Evolutionary conservation across 371 early-diverging fungal genomes (phyloP), one percentile per base, ranked within the genome.

Genomic region (Mucor plumbeus): DNA sequence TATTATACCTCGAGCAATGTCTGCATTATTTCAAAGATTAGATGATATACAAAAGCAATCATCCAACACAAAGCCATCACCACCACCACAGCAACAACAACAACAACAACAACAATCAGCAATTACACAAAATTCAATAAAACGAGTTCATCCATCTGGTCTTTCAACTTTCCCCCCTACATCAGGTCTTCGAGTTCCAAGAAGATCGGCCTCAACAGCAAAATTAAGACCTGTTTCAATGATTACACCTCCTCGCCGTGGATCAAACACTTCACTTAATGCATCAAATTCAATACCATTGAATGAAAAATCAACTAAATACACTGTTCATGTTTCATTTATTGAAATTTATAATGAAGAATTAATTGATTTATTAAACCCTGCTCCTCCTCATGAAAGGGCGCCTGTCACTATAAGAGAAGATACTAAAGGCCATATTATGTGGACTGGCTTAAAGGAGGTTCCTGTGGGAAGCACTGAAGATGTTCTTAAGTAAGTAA

Each of bases 271-370:
- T 11, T 43, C 58, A 10, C 15, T 43, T 15, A 4, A 48, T 5
- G 11, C 35, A 36, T 56, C 69, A 39, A 7, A 13, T 33, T 10
- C 47, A n/a, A 11, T 31, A 38, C 59, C 62, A 14, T 34, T 31
- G 21, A 61, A 34, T 33, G 59, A 60, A 15, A 75, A 75, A 63
- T 21, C 74, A 33, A 50, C 78, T 47, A 77, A 83, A 9, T 85
- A 85, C 62, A 80, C 80, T 11, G 79, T 90, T 13, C 79, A 74
- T 53, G 84, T 87, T 6, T 86, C 91, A 40, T 97, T 92, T 79
- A 77, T 97, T 7, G 99, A 99, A 75, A 87, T 99, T 31, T 99
- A 99, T 83, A 99, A 99, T 75, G 99, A 99, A 77, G 95, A 95
- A 54, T 79, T 97, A 15, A 89, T 91, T n/a, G 96, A 97, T 81